phyloP scores from a whole-genome alignment of 164 flowering plant species.

The Magnolia changhungtana region DNA sequence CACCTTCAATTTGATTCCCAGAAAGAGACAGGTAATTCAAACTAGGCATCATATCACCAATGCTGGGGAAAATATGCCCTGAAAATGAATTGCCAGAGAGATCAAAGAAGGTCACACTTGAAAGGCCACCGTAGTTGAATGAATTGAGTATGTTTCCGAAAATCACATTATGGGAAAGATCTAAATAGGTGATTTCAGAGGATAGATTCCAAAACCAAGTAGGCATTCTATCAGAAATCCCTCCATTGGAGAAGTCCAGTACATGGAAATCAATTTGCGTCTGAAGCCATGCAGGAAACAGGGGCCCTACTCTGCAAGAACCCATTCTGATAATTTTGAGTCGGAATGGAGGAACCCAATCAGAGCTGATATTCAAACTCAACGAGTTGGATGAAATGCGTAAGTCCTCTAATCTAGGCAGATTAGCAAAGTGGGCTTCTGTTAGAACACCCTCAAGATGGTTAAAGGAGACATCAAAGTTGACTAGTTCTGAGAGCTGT shows the following conservation, averaged over 20 bases:
- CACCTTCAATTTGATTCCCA: no score
- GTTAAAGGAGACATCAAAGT: no score
- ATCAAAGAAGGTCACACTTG: background rate
- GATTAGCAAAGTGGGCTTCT: background rate
- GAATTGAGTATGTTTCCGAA: background rate
- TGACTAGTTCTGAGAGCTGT: background rate
- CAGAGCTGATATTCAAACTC: background rate
- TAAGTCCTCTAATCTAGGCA: no score
- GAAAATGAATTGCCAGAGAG: no score
- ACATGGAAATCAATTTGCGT: background rate
- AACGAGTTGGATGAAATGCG: background rate
- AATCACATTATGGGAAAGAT: background rate
- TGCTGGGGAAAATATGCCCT: no score
- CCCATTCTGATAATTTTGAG: background rate
- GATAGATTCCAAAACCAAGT: background rate
- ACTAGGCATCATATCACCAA: no score
- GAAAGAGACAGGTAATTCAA: no score
- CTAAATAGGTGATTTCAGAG: no score
- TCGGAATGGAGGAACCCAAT: constrained; percentile 1
- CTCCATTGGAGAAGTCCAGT: background rate
- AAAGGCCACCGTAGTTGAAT: background rate
- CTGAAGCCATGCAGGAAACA: background rate
- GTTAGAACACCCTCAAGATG: background rate
- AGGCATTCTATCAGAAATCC: background rate
- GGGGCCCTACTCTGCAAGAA: background rate